These are phyloP conservation scores for Parsonsia alboflavescens DNA, from an alignment of 257 asterid species.

Conservation along the genomic window DNA sequence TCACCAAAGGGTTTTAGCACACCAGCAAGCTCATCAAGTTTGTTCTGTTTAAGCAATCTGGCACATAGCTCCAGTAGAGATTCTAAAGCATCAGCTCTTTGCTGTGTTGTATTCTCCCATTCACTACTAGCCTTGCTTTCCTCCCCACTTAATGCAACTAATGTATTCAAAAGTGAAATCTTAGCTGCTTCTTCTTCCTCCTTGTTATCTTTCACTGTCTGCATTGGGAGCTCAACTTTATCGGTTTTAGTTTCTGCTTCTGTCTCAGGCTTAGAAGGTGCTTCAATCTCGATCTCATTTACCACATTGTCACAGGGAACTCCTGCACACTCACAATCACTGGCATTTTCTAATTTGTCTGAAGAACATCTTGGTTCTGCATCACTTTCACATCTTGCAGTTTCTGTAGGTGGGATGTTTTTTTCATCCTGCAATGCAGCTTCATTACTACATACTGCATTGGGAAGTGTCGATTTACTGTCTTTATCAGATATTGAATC, in stretches of 20 bases:
- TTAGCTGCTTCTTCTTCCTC: slow-evolving; percentile 20
- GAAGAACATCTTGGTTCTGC: slow-evolving; percentile 30
- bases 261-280: slow-evolving; percentile 17
- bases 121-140: slow-evolving; percentile 27
- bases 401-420: slow-evolving; percentile 21
- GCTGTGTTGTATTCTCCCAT: slow-evolving; percentile 39
- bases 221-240: neutral
- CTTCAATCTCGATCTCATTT: slow-evolving; percentile 14
- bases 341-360: slow-evolving; percentile 18
- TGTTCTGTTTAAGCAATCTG: slow-evolving; percentile 73
- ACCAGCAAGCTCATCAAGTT: slow-evolving; percentile 81
- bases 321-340: slow-evolving; percentile 10
- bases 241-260: slow-evolving; percentile 28
- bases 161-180: slow-evolving; percentile 21
- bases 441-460: slow-evolving; percentile 22
- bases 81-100: slow-evolving; percentile 86
- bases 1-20: slow-evolving; percentile 86
- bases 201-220: slow-evolving; percentile 27
- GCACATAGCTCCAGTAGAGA: slow-evolving; percentile 90
- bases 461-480: slow-evolving; percentile 15
- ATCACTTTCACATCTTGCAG: slow-evolving; percentile 23
- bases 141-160: slow-evolving; percentile 27
- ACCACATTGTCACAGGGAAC: slow-evolving; percentile 9
- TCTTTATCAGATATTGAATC: slow-evolving; percentile 21
- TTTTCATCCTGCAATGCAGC: slow-evolving; percentile 28